phyloP scores from a whole-genome alignment of 345 rosid genomes.

The Corchorus olitorius region DNA sequence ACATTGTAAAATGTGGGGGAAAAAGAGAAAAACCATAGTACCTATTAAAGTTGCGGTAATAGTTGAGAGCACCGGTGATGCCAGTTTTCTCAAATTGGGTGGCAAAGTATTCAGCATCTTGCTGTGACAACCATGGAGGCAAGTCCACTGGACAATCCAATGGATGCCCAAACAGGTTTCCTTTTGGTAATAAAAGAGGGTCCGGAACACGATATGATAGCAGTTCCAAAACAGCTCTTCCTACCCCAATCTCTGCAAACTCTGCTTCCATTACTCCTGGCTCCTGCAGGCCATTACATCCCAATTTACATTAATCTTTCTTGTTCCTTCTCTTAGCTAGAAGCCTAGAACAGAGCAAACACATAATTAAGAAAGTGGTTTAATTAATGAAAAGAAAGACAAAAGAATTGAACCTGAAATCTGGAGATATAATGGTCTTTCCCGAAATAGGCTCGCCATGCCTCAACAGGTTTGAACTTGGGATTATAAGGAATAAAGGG shows the following conservation, averaged over 20 bases:
- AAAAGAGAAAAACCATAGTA: neutral
- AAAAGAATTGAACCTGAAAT: constrained; percentile 48
- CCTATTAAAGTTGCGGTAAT: constrained; percentile 18
- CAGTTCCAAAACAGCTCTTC: neutral
- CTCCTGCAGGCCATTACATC: constrained; percentile 29
- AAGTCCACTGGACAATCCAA: constrained; percentile 4
- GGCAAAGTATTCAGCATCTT: constrained; percentile 6
- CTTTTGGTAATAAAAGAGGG: constrained; percentile 18
- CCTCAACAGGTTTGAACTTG: constrained; percentile 28
- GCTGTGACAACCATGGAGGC: constrained; percentile 12
- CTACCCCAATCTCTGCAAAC: constrained; percentile 14
- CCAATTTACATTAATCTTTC: constrained; percentile 22
- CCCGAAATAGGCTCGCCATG: constrained; percentile 32
- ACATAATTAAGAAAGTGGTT: too few species aligned
- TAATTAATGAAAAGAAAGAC: neutral
- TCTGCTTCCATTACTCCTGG: constrained; percentile 21
- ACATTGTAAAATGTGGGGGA: neutral
- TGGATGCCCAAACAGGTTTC: constrained; percentile 13
- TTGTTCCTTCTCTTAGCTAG: too few species aligned
- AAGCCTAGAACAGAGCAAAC: too few species aligned
- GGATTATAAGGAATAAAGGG: constrained; percentile 46
- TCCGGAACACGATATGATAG: constrained; percentile 9
- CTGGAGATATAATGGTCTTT: constrained; percentile 57
- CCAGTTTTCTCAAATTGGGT: constrained; percentile 10
- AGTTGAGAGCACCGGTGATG: constrained; percentile 2